A percentile compares a stretch with the other conserved stretches of the same genome.
Conservation (phyloP, 805 yeast species). For the Komagataella ulmi region DNA sequence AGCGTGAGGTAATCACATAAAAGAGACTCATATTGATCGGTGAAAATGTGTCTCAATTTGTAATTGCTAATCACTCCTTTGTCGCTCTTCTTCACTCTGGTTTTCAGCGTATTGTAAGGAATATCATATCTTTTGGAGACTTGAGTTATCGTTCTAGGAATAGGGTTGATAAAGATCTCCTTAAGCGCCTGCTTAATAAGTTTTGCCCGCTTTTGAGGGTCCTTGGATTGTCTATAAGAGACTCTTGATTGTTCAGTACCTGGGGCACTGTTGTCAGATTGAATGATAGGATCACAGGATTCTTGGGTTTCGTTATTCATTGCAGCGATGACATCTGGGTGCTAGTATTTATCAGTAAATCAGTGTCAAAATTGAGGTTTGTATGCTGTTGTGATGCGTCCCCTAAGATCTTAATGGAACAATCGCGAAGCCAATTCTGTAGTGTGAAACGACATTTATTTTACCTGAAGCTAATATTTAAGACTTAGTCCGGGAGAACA, state of each 20-base stretch:
- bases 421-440: too few relatives aligned
- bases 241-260: background rate
- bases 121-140: background rate
- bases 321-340: background rate
- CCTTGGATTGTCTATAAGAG: background rate
- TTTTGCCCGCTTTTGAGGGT: background rate
- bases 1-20: background rate
- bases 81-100: background rate
- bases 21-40: background rate
- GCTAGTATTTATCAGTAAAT: background rate
- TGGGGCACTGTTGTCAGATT: background rate
- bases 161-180: background rate
- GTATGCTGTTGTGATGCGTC: too few relatives aligned
- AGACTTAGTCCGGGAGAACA: too few relatives aligned
- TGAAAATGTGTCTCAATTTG: background rate
- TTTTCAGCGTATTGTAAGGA: background rate
- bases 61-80: background rate
- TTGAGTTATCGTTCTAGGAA: background rate
- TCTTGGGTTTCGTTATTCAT: background rate
- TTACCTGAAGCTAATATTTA: too few relatives aligned
- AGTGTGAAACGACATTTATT: too few relatives aligned
- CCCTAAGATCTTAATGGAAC: background rate
- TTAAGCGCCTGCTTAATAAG: background rate
- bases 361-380: too few relatives aligned
- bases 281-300: background rate